Conservation (phyloP, 176 grass and related monocot genomes). For the Neostapfia colusana region DNA sequence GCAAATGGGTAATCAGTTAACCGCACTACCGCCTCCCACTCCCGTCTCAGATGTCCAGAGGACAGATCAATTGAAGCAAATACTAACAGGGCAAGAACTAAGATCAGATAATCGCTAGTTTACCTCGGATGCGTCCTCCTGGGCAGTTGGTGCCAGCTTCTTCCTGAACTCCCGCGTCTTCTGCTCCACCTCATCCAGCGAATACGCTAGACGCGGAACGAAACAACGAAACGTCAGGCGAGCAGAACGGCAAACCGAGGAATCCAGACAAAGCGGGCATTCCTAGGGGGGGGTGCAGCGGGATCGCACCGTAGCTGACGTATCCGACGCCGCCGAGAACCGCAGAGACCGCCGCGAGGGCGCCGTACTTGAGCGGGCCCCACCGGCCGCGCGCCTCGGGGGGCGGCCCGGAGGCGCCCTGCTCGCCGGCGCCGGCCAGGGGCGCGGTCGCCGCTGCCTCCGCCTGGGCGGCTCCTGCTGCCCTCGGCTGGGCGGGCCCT, state of each 20-base stretch:
- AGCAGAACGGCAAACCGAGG: not conserved
- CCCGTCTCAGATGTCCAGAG: not conserved
- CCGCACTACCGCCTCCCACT: not conserved
- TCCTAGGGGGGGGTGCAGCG: not conserved
- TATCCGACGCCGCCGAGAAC: conserved; percentile 57
- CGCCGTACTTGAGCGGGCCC: conserved; percentile 61
- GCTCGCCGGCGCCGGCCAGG: conserved; percentile 13
- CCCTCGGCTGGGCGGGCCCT: not conserved
- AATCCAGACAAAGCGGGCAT: conserved; percentile 4
- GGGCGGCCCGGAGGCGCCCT: not conserved
- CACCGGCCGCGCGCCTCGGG: conserved; percentile 39
- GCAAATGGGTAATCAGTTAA: not conserved
- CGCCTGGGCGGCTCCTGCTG: not conserved
- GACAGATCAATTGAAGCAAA: not conserved
- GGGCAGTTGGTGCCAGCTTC: not conserved
- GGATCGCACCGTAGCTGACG: conserved; percentile 57
- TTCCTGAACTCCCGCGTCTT: conserved; percentile 61
- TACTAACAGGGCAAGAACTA: not conserved
- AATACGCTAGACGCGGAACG: conserved; percentile 56
- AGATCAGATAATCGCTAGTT: not conserved
- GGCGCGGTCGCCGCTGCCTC: not conserved
- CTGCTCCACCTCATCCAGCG: conserved; percentile 52
- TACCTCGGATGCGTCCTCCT: conserved; percentile 58
- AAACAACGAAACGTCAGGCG: conserved; percentile 2
- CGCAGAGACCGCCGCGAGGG: conserved; percentile 52